These are phyloP conservation scores for Monascus ruber DNA, from an alignment of 2,329 filamentous ascomycete genomes.

Conservation along the genomic window DNA sequence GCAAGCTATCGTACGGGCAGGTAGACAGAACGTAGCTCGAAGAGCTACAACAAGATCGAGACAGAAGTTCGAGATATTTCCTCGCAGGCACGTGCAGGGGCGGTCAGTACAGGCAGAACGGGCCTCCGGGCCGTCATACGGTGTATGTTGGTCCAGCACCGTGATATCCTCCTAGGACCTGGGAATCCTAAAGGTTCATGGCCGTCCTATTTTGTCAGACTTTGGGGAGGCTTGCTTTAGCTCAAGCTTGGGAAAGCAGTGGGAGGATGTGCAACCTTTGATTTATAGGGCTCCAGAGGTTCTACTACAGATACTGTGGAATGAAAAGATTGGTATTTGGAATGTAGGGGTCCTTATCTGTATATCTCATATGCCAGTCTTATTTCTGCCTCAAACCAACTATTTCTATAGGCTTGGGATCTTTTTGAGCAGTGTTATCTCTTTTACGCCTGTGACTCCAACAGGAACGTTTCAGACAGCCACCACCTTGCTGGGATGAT, in stretches of 20 bases:
- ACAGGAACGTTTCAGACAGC: conserved; percentile 3
- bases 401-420: not conserved
- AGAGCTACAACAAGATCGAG: too few relatives aligned
- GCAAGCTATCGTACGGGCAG: too few relatives aligned
- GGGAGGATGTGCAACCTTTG: conserved; percentile 11
- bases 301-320: conserved; percentile 12
- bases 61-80: too few relatives aligned
- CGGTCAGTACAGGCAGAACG: too few relatives aligned
- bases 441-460: not conserved
- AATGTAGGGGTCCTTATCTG: conserved; percentile 13
- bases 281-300: conserved; percentile 15
- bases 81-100: too few relatives aligned
- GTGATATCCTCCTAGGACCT: conserved; percentile 14
- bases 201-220: conserved; percentile 16
- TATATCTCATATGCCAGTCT: not conserved
- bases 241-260: not conserved
- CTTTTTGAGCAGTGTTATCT: not conserved
- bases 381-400: not conserved
- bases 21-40: too few relatives aligned
- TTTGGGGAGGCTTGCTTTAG: conserved; percentile 15
- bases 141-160: too few relatives aligned
- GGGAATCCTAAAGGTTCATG: conserved; percentile 9
- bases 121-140: too few relatives aligned
- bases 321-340: conserved; percentile 16
- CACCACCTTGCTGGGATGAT: conserved; percentile 27